These are phyloP conservation scores for Calocera viscosa DNA, from an alignment of 768 basidiomycete species.

Conservation along the genomic window DNA sequence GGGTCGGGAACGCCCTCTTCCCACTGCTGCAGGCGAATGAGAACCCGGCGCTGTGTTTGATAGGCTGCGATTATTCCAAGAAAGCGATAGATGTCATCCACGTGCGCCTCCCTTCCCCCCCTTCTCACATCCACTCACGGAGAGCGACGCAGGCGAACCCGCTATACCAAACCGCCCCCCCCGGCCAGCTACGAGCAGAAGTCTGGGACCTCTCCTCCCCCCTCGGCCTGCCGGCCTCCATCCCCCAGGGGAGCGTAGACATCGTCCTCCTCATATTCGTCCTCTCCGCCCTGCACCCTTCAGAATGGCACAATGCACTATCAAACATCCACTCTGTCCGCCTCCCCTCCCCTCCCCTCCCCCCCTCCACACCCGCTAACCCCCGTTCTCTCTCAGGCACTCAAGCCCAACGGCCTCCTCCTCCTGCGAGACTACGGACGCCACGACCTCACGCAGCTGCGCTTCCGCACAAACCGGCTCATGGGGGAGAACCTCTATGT, in stretches of 20 bases:
- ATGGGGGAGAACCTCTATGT: conserved; percentile 93
- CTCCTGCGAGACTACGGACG: conserved; percentile 91
- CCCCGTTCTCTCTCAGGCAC: conserved; percentile 40
- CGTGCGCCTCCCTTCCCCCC: conserved; percentile 31
- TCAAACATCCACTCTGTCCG: conserved; percentile 63
- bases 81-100: conserved; percentile 85
- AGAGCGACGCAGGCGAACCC: conserved; percentile 51
- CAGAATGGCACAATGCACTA: conserved; percentile 78
- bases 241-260: conserved; percentile 63
- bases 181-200: conserved; percentile 60
- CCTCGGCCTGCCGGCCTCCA: conserved; percentile 43
- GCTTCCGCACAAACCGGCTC: conserved; percentile 78
- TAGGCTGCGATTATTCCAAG: conserved; percentile 82
- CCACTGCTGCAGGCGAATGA: conserved; percentile 72
- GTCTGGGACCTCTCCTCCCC: conserved; percentile 83
- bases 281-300: conserved; percentile 80
- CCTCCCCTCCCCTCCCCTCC: conserved; percentile 2
- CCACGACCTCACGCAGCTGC: conserved; percentile 84
- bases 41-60: conserved; percentile 61
- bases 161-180: conserved; percentile 51
- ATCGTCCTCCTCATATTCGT: conserved; percentile 90
- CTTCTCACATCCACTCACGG: not conserved
- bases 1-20: conserved; percentile 90
- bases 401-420: conserved; percentile 78
- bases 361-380: not conserved